Evolutionary conservation across 345 rosid genomes (phyloP).

Genomic region (Eucalyptus pauciflora): DNA sequence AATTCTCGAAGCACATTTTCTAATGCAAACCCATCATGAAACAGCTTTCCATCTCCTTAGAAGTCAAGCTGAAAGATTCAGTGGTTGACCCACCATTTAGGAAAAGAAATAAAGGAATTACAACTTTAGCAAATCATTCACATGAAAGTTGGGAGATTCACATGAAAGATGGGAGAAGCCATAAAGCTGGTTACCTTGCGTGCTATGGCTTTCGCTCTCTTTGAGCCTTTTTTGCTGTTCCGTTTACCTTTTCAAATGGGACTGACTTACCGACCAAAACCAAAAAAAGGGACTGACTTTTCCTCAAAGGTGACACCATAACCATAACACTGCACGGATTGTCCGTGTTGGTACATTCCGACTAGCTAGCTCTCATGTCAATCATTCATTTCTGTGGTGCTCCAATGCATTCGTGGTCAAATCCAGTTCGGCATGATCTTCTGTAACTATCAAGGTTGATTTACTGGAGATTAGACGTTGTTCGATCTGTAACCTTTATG

Average conservation of each 20-base stretch:
- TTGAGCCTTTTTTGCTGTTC: background rate
- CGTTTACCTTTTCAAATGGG: background rate
- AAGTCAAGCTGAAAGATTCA: background rate
- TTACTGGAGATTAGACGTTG: background rate
- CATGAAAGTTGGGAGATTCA: background rate
- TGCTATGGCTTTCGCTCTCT: too few relatives aligned
- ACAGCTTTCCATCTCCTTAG: background rate
- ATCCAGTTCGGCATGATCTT: background rate
- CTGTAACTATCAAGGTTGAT: background rate
- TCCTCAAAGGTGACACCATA: background rate
- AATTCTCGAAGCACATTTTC: background rate
- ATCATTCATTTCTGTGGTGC: background rate
- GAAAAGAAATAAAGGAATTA: background rate
- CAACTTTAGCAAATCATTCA: background rate
- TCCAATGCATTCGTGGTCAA: background rate
- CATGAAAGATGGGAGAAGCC: background rate
- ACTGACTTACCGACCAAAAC: background rate
- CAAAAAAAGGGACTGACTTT: background rate
- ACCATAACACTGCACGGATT: background rate
- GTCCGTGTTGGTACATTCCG: background rate
- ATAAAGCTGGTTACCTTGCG: too few relatives aligned
- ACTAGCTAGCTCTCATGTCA: background rate
- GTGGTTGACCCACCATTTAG: background rate
- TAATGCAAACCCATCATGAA: background rate
- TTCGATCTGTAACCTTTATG: background rate